phyloP scores from a whole-genome alignment of 495 filamentous ascomycete species.

The Durotheca rogersii region DNA sequence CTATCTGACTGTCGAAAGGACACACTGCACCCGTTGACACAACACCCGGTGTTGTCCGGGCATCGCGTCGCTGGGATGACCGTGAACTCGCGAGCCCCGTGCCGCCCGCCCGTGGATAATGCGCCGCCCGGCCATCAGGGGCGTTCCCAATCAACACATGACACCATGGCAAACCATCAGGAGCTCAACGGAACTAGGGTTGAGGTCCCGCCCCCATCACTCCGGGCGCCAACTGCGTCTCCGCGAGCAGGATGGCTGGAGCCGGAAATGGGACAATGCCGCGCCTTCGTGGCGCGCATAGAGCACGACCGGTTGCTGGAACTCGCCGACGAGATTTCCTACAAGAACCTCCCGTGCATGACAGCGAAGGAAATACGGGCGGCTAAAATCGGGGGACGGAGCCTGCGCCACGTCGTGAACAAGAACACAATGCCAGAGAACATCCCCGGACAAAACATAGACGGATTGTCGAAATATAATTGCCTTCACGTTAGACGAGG shows the following conservation, averaged over 20 bases:
- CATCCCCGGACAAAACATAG: too few relatives aligned
- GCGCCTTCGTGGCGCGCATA: too few relatives aligned
- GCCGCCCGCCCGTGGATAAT: not conserved
- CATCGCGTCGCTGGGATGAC: not conserved
- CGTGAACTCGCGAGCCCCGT: not conserved
- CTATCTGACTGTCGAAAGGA: not conserved
- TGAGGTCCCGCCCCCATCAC: not conserved
- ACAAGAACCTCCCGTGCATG: not conserved
- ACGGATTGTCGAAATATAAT: too few relatives aligned
- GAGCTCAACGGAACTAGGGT: too few relatives aligned
- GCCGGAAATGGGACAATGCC: too few relatives aligned
- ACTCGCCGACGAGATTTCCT: not conserved
- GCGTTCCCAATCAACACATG: not conserved
- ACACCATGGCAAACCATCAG: too few relatives aligned
- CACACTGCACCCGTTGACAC: not conserved
- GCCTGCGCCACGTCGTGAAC: not conserved
- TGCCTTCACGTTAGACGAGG: too few relatives aligned
- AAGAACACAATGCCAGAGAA: too few relatives aligned
- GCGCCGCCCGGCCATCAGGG: too few relatives aligned
- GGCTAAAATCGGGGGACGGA: not conserved
- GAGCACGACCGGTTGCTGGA: not conserved
- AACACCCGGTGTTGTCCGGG: too few relatives aligned
- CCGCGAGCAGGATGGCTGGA: too few relatives aligned
- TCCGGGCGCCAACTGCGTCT: too few relatives aligned
- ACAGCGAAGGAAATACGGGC: not conserved